Base-by-base conservation (phyloP, 164 flowering plant genomes). In the Protea cynaroides region DNA sequence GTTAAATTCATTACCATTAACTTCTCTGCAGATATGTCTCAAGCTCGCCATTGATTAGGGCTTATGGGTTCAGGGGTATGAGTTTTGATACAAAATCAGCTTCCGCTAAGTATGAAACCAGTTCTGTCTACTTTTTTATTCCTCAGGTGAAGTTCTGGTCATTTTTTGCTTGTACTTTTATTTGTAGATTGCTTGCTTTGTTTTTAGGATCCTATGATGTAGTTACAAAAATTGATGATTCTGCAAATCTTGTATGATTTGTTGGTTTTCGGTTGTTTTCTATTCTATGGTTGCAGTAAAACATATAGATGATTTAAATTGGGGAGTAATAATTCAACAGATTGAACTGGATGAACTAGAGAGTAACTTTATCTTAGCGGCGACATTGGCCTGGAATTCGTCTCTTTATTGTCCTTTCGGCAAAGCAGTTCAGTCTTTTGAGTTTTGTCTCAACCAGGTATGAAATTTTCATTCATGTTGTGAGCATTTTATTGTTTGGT, bases 331-430 rank as follows among this genome's bases (percentile, higher is more conserved):
- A 3, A 68, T 68, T 78, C 58, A 50, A 73, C 88, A 91, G 97
- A 77, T 94, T 73, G 97, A 89, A 77, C 76, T 91, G 71, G 80
- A 79, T 74, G 99, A 94, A 68, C 66, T 66, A 63, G 85, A 75
- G 50, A 81, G 76, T 53, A 46, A 8, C 57, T 82, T 86, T 67
- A 69, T 80, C 56, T 71, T 94, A 58, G 72, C 86, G n/a, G 90
- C 81, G 61, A 89, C 91, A 63, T 60, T 94, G 72, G 97, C 84
- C n/a, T 94, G 99, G 99, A 72, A 71, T 80, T 86, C 78, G 23
- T 72, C 74, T 72, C 71, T 71, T 40, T 63, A 52, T 46, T 71
- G 72, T 58, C 52, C 76, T 25, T 85, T 89, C 68, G 76, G 74
- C 64, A 83, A 83, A 56, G 89, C 95, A 7, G 36, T 91, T 65